Evolutionary conservation across 495 filamentous ascomycete species (phyloP).

Genomic region (Aspergillus sclerotioniger): DNA sequence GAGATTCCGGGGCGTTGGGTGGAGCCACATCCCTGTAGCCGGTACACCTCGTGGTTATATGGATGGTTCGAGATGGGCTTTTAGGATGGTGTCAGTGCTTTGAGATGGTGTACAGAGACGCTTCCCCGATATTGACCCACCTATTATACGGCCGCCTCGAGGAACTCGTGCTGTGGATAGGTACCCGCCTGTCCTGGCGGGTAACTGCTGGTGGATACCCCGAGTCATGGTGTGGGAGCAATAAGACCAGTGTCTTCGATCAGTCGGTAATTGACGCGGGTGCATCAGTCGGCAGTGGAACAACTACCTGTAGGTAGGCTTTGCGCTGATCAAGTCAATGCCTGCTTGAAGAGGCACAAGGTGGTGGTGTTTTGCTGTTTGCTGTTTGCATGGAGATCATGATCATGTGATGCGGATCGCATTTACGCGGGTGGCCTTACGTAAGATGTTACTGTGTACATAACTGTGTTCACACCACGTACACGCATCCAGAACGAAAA

Average conservation of each 20-base stretch:
- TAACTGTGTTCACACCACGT: no score
- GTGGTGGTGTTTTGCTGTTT: no score
- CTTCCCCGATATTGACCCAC: neutral
- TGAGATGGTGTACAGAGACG: neutral
- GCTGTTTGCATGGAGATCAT: no score
- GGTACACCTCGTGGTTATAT: neutral
- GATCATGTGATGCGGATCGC: no score
- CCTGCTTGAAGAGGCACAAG: neutral
- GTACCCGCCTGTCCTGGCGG: neutral
- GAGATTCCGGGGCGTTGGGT: neutral
- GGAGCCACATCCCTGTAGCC: neutral
- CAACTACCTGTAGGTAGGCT: neutral
- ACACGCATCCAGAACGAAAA: neutral
- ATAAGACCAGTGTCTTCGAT: neutral
- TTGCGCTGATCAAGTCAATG: neutral
- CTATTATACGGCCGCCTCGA: neutral
- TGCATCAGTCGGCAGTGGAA: neutral
- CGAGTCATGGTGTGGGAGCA: neutral
- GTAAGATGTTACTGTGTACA: no score
- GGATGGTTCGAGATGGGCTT: neutral
- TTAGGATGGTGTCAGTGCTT: neutral
- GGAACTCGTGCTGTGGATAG: neutral
- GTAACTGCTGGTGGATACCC: neutral
- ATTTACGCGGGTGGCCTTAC: no score
- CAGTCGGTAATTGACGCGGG: neutral